Conservation (phyloP, 305 asterid genomes). For the Fraxinus angustifolia region DNA sequence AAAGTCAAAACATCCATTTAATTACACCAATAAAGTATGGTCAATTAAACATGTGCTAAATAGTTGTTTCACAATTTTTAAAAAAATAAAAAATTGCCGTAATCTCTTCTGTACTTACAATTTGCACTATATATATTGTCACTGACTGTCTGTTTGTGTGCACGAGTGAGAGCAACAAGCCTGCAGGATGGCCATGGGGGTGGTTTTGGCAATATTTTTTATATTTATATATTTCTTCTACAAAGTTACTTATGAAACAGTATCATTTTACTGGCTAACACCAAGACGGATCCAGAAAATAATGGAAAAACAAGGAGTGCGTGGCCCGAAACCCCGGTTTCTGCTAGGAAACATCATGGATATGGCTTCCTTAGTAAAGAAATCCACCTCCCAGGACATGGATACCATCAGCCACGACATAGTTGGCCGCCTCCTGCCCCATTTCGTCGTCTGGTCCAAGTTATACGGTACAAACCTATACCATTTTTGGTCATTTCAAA, state of each 20-base stretch:
- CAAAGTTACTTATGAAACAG: constrained; percentile 38
- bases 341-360: constrained; percentile 72
- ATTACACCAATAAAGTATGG: too few relatives aligned
- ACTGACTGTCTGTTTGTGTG: not conserved
- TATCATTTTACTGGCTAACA: constrained; percentile 58
- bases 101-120: not conserved
- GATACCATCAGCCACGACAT: constrained; percentile 59
- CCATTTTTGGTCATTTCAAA: not conserved
- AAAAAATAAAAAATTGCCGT: not conserved
- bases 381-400: constrained; percentile 64
- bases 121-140: constrained; percentile 13
- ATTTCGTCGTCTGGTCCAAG: constrained; percentile 68
- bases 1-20: too few relatives aligned
- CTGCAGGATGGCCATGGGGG: constrained; percentile 31
- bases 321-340: constrained; percentile 80
- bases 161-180: not conserved
- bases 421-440: constrained; percentile 82
- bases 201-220: constrained; percentile 6
- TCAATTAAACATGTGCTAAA: too few relatives aligned
- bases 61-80: not conserved
- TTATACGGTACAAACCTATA: constrained; percentile 44
- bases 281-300: constrained; percentile 72
- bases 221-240: constrained; percentile 14
- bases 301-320: constrained; percentile 78
- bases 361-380: constrained; percentile 52